Evolutionary conservation across 139 green algal genomes (phyloP).

Genomic region (Astrephomene gubernaculifera): DNA sequence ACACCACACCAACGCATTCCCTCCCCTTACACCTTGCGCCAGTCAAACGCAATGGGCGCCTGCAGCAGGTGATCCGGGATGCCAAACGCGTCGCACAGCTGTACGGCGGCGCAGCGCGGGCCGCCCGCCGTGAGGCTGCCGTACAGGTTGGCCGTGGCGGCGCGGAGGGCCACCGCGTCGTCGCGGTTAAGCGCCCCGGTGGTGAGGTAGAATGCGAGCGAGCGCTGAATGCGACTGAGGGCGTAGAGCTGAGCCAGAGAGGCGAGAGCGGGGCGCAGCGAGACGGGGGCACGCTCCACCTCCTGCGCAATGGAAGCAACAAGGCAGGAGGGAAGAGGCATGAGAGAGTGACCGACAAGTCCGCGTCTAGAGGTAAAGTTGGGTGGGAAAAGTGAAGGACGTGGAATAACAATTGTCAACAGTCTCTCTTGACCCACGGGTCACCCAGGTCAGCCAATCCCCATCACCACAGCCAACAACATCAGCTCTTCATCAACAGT

Average conservation of each 20-base stretch:
- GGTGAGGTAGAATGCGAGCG: constrained; percentile 63
- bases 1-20: too few relatives aligned
- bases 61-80: constrained; percentile 83
- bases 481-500: too few relatives aligned
- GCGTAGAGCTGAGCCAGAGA: constrained; percentile 71
- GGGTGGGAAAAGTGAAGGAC: too few relatives aligned
- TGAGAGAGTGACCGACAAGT: too few relatives aligned
- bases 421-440: too few relatives aligned
- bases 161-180: constrained; percentile 61
- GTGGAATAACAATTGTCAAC: too few relatives aligned
- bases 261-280: constrained; percentile 28
- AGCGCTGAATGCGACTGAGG: constrained; percentile 67
- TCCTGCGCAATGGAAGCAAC: constrained; percentile 10
- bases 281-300: constrained; percentile 12
- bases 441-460: too few relatives aligned
- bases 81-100: constrained; percentile 80
- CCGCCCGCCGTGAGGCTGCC: constrained; percentile 52
- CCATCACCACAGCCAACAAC: too few relatives aligned
- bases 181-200: constrained; percentile 44
- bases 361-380: too few relatives aligned
- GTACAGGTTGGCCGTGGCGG: constrained; percentile 64
- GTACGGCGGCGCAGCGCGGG: constrained; percentile 55
- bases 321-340: too few relatives aligned
- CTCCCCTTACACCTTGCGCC: constrained; percentile 53
- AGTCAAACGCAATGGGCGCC: constrained; percentile 81